Conservation (phyloP, 1,139 yeast species). For the Groenewaldozyma sp. region DNA sequence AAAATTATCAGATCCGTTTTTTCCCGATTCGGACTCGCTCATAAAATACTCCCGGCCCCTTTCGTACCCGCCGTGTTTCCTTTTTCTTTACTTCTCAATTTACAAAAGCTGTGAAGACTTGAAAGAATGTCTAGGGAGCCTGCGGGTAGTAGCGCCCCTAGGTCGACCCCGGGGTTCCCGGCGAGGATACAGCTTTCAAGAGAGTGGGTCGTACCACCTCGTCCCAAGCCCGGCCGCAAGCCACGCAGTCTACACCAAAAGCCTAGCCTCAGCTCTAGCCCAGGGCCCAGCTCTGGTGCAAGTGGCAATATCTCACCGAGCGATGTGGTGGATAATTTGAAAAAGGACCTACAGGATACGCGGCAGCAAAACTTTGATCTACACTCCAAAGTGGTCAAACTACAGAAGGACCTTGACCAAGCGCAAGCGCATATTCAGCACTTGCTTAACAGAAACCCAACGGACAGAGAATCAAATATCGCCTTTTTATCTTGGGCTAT, state of each 20-base stretch:
- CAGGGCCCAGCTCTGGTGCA: neutral
- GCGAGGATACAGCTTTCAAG: slow-evolving; percentile 43
- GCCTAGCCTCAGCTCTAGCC: neutral
- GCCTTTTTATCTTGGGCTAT: slow-evolving; percentile 1
- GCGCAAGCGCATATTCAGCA: no score
- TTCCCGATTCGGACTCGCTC: no score
- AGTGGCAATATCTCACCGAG: neutral
- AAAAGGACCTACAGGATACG: neutral
- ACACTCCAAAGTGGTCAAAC: neutral
- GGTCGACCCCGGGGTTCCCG: no score
- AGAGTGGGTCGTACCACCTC: slow-evolving; percentile 83
- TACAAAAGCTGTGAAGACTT: no score
- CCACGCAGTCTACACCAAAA: slow-evolving; percentile 38
- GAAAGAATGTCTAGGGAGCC: no score
- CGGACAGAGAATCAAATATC: neutral
- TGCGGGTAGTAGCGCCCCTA: no score
- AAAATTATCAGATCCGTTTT: no score
- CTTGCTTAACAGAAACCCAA: neutral
- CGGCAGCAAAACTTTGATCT: neutral
- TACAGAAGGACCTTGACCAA: neutral
- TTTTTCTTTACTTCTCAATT: no score
- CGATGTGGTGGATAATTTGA: no score
- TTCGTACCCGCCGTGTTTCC: no score
- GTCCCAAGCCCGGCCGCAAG: slow-evolving; percentile 85
- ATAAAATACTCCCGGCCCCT: no score